Conservation (phyloP, 75 land plant genomes). For the Larix kaempferi region DNA sequence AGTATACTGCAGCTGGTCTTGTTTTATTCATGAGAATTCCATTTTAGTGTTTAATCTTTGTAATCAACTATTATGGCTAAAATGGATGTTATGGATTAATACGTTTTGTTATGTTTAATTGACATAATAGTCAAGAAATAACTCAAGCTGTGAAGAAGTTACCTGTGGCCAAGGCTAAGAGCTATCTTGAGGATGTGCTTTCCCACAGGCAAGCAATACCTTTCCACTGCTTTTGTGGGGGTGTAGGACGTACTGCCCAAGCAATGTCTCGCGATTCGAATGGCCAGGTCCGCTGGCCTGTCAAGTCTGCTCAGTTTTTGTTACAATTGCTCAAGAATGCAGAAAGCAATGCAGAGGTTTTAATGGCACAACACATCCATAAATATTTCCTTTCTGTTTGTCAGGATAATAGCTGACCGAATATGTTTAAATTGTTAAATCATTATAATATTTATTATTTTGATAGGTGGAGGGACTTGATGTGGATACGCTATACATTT, state of each 20-base stretch:
- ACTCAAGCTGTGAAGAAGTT: conserved; percentile 84
- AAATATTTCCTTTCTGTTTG: no score
- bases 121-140: conserved; percentile 61
- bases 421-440: no score
- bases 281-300: conserved; percentile 94
- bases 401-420: no score
- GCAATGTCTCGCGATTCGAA: conserved; percentile 86
- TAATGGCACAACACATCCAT: no score
- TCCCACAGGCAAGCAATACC: conserved; percentile 95
- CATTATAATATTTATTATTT: neutral
- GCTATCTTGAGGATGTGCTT: conserved; percentile 88
- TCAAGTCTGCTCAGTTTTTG: conserved; percentile 73
- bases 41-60: no score
- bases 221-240: conserved; percentile 77
- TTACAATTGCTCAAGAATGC: conserved; percentile 80
- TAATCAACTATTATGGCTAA: no score
- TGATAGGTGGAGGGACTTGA: conserved; percentile 63
- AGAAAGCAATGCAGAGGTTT: conserved; percentile 89
- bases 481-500: conserved; percentile 51
- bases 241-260: conserved; percentile 96
- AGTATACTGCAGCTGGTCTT: neutral
- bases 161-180: conserved; percentile 79
- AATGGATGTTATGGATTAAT: no score
- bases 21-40: no score
- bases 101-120: no score